phyloP scores from a whole-genome alignment of 208 protist genomes.

The Leishmania gerbilli region DNA sequence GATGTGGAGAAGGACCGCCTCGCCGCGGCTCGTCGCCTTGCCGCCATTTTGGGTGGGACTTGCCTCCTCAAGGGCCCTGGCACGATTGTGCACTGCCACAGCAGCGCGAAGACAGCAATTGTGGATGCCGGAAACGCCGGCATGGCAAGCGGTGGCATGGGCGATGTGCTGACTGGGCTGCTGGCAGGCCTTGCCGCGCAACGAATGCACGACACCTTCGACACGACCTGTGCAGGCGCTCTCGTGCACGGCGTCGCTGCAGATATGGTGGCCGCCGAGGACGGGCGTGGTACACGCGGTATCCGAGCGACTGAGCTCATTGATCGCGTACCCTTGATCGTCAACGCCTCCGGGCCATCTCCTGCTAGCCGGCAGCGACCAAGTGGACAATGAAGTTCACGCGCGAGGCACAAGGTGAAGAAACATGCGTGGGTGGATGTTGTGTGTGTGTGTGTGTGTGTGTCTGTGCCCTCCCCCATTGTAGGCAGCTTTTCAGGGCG shows the following conservation, averaged over 20 bases:
- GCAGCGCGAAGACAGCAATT: slow-evolving; percentile 29
- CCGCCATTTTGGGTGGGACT: slow-evolving; percentile 47
- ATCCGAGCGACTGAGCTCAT: slow-evolving; percentile 73
- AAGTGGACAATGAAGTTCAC: neutral
- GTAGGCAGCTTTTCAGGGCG: neutral
- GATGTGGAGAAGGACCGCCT: slow-evolving; percentile 80
- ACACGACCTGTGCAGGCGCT: slow-evolving; percentile 53
- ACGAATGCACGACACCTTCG: slow-evolving; percentile 28
- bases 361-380: neutral
- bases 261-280: slow-evolving; percentile 47
- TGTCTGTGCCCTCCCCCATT: neutral
- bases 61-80: slow-evolving; percentile 83
- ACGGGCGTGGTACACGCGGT: slow-evolving; percentile 53
- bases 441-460: neutral
- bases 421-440: too few relatives aligned
- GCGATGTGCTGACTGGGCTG: slow-evolving; percentile 80
- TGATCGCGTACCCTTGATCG: slow-evolving; percentile 31
- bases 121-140: slow-evolving; percentile 82
- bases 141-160: slow-evolving; percentile 87
- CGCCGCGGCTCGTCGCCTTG: slow-evolving; percentile 43
- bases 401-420: neutral
- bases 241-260: slow-evolving; percentile 72
- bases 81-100: slow-evolving; percentile 49
- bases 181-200: slow-evolving; percentile 63
- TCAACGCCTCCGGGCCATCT: slow-evolving; percentile 41